A percentile compares a stretch with the other conserved stretches of the same genome.
phyloP scores from a whole-genome alignment of 495 filamentous ascomycete species.

The Aspergillus hancockii region DNA sequence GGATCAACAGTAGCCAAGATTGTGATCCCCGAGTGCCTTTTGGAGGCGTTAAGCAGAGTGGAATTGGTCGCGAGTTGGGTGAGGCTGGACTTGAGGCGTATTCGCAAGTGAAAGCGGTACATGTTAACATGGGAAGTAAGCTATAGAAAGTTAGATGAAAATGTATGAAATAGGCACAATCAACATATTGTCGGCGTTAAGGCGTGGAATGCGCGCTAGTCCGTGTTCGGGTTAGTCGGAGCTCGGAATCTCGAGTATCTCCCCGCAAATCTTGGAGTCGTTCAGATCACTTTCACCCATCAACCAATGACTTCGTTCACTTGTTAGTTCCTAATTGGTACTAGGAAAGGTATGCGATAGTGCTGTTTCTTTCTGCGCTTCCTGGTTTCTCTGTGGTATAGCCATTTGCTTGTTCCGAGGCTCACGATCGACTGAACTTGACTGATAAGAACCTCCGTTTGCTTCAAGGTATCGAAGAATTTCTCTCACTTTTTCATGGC shows the following conservation, averaged over 20 bases:
- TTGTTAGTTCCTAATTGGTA: background rate
- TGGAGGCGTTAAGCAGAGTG: slow-evolving; percentile 92
- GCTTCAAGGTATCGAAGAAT: background rate
- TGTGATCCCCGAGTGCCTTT: slow-evolving; percentile 75
- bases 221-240: background rate
- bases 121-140: slow-evolving; percentile 68
- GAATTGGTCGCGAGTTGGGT: slow-evolving; percentile 85
- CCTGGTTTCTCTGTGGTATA: background rate
- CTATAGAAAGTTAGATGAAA: slow-evolving; percentile 20
- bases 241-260: background rate
- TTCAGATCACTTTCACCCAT: background rate
- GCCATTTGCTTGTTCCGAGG: background rate
- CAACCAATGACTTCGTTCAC: background rate
- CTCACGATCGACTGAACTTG: background rate
- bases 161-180: background rate
- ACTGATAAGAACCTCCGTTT: background rate
- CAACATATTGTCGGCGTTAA: background rate
- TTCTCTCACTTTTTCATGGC: background rate
- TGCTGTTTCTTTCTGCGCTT: background rate
- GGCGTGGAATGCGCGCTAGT: background rate
- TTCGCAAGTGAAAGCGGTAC: slow-evolving; percentile 73
- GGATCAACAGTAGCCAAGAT: slow-evolving; percentile 85
- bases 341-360: background rate
- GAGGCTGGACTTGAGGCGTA: slow-evolving; percentile 81
- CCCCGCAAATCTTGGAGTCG: slow-evolving; percentile 2